Percentiles rank a stretch among this genome's conserved stretches.
Evolutionary conservation across 192 early-diverging fungal species (phyloP).

Genomic region (Backusella mclennaniae): DNA sequence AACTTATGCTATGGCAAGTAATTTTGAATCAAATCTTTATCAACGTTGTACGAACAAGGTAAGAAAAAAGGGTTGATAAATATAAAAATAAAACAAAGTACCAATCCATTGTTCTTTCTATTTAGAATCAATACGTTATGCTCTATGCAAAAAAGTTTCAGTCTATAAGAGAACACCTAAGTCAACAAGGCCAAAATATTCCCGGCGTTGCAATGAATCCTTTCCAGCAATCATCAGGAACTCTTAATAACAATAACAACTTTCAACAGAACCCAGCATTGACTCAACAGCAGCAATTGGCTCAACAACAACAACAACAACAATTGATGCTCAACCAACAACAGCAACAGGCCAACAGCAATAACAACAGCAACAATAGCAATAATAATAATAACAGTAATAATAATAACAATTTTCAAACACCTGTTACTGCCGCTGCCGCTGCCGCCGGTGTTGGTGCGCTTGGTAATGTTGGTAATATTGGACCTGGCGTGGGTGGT

Average conservation of each 20-base stretch:
- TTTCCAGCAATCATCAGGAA: background rate
- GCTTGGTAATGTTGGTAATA: too few species aligned
- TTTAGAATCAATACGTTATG: constrained; percentile 35
- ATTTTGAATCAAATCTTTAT: constrained; percentile 34
- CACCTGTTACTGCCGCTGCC: constrained; percentile 2
- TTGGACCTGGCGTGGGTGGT: too few species aligned
- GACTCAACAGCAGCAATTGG: background rate
- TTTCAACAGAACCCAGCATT: background rate
- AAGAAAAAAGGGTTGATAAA: background rate
- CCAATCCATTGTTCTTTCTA: background rate
- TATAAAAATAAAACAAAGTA: background rate
- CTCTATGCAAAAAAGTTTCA: constrained; percentile 27
- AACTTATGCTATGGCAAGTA: constrained; percentile 25
- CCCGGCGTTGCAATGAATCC: background rate
- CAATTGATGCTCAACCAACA: background rate
- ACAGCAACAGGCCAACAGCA: background rate
- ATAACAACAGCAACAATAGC: background rate
- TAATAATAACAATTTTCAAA: background rate
- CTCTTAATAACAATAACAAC: constrained; percentile 3
- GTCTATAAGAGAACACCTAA: constrained; percentile 23
- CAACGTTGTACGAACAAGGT: constrained; percentile 31
- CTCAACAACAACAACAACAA: background rate
- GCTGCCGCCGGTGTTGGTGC: background rate
- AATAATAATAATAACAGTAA: background rate
- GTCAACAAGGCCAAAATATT: constrained; percentile 8